These are phyloP conservation scores for Tolypocladium guangdongense DNA, from an alignment of 2,329 filamentous ascomycete genomes.

Conservation along the genomic window DNA sequence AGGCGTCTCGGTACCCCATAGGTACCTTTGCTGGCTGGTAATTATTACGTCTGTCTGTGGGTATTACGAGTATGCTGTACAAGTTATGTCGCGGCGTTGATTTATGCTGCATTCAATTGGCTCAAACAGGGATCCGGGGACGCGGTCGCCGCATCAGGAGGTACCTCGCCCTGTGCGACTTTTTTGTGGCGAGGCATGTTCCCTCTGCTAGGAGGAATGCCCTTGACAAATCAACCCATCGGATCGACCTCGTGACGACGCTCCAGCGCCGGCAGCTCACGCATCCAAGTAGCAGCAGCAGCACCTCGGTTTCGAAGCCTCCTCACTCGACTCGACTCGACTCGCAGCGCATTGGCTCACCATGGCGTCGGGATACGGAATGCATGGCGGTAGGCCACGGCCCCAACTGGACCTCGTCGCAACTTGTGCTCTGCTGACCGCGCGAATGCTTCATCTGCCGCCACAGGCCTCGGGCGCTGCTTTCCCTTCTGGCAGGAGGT, in stretches of 20 bases:
- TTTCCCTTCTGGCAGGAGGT: constrained; percentile 99
- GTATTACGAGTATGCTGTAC: no score
- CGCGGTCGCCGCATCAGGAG: constrained; percentile 6
- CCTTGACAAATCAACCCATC: not conserved
- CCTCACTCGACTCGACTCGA: not conserved
- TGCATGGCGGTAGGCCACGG: constrained; percentile 58
- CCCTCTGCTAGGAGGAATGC: not conserved
- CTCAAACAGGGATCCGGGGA: not conserved
- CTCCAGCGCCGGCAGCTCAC: not conserved
- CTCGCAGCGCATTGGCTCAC: constrained; percentile 9
- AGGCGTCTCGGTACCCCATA: no score
- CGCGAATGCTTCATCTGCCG: constrained; percentile 1
- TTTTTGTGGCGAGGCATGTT: not conserved
- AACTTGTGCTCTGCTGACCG: not conserved
- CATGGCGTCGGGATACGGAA: constrained; percentile 77
- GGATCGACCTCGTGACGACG: not conserved
- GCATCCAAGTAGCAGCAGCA: not conserved
- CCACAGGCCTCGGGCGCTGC: constrained; percentile 60
- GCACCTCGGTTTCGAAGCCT: not conserved
- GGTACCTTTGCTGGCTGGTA: not conserved
- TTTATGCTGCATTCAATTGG: not conserved
- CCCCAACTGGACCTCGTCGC: not conserved
- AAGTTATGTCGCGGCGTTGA: constrained; percentile 2
- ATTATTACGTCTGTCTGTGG: no score
- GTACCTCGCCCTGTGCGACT: not conserved